A percentile compares a stretch with the other conserved stretches of the same genome.
Conservation (phyloP, 2,329 filamentous ascomycete species). For the Dendryphion nanum region DNA sequence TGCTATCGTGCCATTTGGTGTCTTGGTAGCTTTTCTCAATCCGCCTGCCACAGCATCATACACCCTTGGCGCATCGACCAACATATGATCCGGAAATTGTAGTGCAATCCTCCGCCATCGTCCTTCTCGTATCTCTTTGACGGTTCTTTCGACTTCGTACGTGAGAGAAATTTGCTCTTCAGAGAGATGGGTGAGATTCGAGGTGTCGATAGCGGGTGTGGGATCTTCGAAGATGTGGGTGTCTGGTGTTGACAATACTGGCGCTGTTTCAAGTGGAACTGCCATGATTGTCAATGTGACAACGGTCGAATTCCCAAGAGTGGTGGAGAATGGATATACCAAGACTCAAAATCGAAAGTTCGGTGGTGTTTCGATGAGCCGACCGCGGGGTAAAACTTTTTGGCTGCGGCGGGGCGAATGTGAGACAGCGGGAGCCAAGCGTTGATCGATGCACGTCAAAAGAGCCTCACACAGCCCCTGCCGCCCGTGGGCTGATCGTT, state of each 20-base stretch:
- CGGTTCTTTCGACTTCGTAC: slow-evolving; percentile 84
- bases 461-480: too few relatives aligned
- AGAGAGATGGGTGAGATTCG: slow-evolving; percentile 41
- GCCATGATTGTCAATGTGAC: too few relatives aligned
- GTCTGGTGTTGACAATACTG: slow-evolving; percentile 63
- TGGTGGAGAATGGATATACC: too few relatives aligned
- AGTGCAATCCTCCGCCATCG: slow-evolving; percentile 77
- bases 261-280: slow-evolving; percentile 41
- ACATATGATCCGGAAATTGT: slow-evolving; percentile 95
- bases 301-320: too few relatives aligned
- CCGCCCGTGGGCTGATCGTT: too few relatives aligned
- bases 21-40: slow-evolving; percentile 33
- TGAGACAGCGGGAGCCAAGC: too few relatives aligned
- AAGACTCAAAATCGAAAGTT: too few relatives aligned
- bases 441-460: too few relatives aligned
- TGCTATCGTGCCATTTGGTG: too few relatives aligned
- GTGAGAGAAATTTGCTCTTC: slow-evolving; percentile 71
- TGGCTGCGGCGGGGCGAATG: too few relatives aligned
- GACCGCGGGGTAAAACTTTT: too few relatives aligned
- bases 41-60: slow-evolving; percentile 63
- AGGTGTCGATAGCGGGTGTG: slow-evolving; percentile 41
- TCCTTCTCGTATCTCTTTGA: slow-evolving; percentile 69
- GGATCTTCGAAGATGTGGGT: slow-evolving; percentile 59
- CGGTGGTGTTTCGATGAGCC: too few relatives aligned
- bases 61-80: slow-evolving; percentile 79